Conservation (phyloP, 2,329 filamentous ascomycete species). For the Cyphellophora attinorum region DNA sequence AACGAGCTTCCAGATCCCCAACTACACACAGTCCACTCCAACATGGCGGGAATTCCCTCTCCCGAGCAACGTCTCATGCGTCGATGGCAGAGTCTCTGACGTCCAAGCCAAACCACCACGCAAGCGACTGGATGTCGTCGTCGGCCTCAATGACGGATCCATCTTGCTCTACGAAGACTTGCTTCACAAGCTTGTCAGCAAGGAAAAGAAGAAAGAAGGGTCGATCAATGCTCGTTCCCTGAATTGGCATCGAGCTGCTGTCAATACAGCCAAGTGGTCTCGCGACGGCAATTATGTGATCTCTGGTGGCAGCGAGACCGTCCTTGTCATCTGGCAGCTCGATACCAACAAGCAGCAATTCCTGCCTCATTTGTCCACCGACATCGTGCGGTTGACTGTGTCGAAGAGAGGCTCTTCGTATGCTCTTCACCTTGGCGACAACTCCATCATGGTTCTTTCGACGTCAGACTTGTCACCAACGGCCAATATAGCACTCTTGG, state of each 20-base stretch:
- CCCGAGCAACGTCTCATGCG: slow-evolving; percentile 55
- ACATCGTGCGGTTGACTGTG: slow-evolving; percentile 74
- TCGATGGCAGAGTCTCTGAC: slow-evolving; percentile 39
- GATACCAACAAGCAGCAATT: slow-evolving; percentile 75
- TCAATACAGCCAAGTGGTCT: slow-evolving; percentile 84
- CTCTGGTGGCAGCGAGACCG: slow-evolving; percentile 83
- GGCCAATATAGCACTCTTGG: slow-evolving; percentile 59
- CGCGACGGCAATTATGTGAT: slow-evolving; percentile 88
- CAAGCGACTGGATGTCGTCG: slow-evolving; percentile 56
- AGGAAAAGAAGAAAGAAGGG: slow-evolving; percentile 35
- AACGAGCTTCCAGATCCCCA: neutral
- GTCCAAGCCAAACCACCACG: slow-evolving; percentile 14
- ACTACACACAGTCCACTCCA: slow-evolving; percentile 23
- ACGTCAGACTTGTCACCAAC: slow-evolving; percentile 81
- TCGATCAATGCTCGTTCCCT: slow-evolving; percentile 52
- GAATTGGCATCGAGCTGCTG: slow-evolving; percentile 85
- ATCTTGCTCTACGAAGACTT: slow-evolving; percentile 77
- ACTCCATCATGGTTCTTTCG: slow-evolving; percentile 81
- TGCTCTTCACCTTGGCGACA: slow-evolving; percentile 77
- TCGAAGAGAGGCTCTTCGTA: slow-evolving; percentile 74
- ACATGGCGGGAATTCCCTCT: slow-evolving; percentile 45
- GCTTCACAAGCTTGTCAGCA: slow-evolving; percentile 43
- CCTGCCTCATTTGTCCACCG: slow-evolving; percentile 80
- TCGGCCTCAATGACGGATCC: slow-evolving; percentile 67
- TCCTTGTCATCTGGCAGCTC: slow-evolving; percentile 85